phyloP scores from a whole-genome alignment of 2,329 filamentous ascomycete genomes.

The Colletotrichum musicola region DNA sequence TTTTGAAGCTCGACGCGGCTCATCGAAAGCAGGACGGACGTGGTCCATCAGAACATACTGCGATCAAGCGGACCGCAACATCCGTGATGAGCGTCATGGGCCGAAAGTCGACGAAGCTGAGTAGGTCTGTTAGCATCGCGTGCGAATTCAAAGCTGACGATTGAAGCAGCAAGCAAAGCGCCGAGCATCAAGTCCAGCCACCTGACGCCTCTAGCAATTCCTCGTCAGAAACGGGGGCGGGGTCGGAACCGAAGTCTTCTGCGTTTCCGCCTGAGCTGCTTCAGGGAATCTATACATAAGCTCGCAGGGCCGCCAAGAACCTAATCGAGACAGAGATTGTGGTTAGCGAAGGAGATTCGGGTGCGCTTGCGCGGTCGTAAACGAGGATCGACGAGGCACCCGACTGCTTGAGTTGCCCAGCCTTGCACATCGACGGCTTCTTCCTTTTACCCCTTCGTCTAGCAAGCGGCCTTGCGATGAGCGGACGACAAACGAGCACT shows the following conservation, averaged over 20 bases:
- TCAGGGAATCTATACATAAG: neutral
- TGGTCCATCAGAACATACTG: neutral
- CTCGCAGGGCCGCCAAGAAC: neutral
- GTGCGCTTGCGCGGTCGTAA: slow-evolving; percentile 4
- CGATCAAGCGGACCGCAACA: neutral
- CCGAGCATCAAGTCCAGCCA: neutral
- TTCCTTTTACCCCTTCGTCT: neutral
- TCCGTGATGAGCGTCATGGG: neutral
- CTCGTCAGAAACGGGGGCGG: neutral
- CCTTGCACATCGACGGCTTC: neutral
- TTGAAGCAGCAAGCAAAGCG: neutral
- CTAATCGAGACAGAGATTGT: too few relatives aligned
- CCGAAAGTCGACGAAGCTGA: neutral
- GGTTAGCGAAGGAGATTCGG: neutral
- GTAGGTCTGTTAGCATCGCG: neutral
- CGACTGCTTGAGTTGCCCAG: neutral
- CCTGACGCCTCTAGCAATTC: neutral
- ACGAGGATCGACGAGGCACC: neutral
- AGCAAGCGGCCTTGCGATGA: neutral
- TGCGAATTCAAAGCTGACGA: neutral
- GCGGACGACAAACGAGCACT: neutral
- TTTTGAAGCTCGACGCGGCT: neutral
- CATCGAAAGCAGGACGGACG: neutral
- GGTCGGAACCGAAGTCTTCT: neutral
- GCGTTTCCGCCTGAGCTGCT: neutral